phyloP scores from a whole-genome alignment of 176 grass and related monocot species.

The Carex kokanica region DNA sequence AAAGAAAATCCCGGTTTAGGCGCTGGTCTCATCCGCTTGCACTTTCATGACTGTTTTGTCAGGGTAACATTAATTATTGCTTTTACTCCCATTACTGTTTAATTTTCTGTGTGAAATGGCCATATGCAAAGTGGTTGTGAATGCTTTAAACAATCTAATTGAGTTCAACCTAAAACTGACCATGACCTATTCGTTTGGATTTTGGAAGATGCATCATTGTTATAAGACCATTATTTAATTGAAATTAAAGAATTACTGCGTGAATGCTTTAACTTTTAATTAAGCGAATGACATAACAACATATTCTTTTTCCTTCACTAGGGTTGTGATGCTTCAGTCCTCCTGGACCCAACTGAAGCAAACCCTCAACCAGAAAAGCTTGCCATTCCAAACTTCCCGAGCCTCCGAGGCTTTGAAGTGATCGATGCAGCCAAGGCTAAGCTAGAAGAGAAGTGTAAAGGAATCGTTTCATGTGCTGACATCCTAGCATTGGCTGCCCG shows the following conservation, averaged over 20 bases:
- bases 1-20: background rate
- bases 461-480: slow-evolving; percentile 23
- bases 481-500: slow-evolving; percentile 27
- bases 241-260: background rate
- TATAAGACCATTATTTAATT: background rate
- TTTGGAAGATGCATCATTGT: background rate
- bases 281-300: background rate
- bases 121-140: too few relatives aligned
- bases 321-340: background rate
- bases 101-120: background rate
- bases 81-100: background rate
- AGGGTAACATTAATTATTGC: slow-evolving; percentile 14
- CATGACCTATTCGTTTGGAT: background rate
- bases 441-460: background rate
- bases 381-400: background rate
- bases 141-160: background rate
- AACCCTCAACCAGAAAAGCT: background rate
- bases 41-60: slow-evolving; percentile 38
- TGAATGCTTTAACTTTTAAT: too few relatives aligned
- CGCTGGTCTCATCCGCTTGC: slow-evolving; percentile 25
- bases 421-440: slow-evolving; percentile 3
- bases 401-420: slow-evolving; percentile 21
- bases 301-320: background rate
- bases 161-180: too few relatives aligned
- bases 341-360: background rate